Evolutionary conservation across 192 early-diverging fungal species (phyloP), one percentile per base, ranked within the genome.

Genomic region (Coemansia sp.): DNA sequence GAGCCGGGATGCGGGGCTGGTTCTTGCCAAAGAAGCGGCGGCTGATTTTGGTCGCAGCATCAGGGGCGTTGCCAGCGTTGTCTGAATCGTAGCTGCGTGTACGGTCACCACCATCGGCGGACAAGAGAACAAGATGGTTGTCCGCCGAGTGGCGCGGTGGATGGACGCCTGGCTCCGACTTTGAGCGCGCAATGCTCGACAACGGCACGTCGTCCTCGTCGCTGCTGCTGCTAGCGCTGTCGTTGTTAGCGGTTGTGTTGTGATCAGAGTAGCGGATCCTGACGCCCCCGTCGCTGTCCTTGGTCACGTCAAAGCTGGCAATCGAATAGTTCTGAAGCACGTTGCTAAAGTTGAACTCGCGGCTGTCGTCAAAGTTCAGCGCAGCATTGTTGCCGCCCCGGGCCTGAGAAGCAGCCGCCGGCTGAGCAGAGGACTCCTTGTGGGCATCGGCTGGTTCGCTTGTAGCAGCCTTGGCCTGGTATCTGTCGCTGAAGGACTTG

Each of bases 201-300:
- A 73, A 46, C 7, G 71, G 71, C 13, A 73, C 40, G 5, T 73
- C 71, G 22, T 73, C 71, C 29, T 51, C 59, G 22, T 67, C 71
- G 42, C 53, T 66, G 40, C 51, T 44, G 41, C 40, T 42, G 43
- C 8, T 55, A 5, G 36, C 53, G 17, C 30, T 20, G 0, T 9
- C 36, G 29, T 18, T 19, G 34, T 23, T 20, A n/a, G 46, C 14
- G 0, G 43, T 43, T 29, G 18, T 48, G 13, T 34, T 23, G 6
- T 26, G 42, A 41, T 59, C 56, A 9, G 65, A 56, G 29, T 68
- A 60, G 38, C 52, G 53, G 28, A 68, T 60, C 19, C 53, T n/a
- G 42, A 55, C 38, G 13, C 57, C 65, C 28, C 58, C 58, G 17
- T 55, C 28, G 37, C 54, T 60, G 28, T 46, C 46, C 34, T 34